phyloP scores from a whole-genome alignment of 148 eudicot genomes.

The Agrostemma githago region DNA sequence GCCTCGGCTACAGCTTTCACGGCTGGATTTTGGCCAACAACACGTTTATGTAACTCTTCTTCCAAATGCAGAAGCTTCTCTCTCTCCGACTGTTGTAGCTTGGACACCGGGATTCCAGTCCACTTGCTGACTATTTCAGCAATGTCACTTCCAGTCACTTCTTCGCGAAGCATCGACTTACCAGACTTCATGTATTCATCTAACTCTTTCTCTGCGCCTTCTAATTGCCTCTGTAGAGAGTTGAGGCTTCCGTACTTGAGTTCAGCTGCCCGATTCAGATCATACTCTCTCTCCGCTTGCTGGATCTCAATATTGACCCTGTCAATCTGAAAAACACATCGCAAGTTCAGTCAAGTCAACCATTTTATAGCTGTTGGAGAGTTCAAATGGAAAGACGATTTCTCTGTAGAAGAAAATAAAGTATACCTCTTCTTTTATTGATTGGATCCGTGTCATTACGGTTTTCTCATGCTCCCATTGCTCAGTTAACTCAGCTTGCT shows the following conservation, averaged over 20 bases:
- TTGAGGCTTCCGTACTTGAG: conserved; percentile 93
- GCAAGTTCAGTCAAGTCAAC: not conserved
- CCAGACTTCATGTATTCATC: conserved; percentile 85
- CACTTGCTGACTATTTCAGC: conserved; percentile 98
- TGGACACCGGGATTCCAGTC: conserved; percentile 97
- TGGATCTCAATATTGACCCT: conserved; percentile 93
- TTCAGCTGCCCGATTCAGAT: conserved; percentile 95
- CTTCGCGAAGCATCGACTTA: conserved; percentile 94
- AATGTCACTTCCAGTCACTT: conserved; percentile 79
- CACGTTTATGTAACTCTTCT: conserved; percentile 86
- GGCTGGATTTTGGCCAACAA: conserved; percentile 91
- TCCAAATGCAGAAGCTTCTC: conserved; percentile 81
- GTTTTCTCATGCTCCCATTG: conserved; percentile 96
- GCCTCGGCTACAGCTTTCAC: conserved; percentile 90
- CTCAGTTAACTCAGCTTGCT: conserved; percentile 69
- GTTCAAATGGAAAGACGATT: not conserved
- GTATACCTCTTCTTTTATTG: conserved; percentile 93
- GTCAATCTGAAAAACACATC: conserved; percentile 60
- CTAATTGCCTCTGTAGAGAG: conserved; percentile 79
- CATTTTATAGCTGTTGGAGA: not conserved
- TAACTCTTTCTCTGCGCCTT: conserved; percentile 76
- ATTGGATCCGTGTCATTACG: conserved; percentile 87
- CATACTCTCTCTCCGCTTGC: conserved; percentile 92
- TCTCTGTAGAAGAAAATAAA: not conserved
- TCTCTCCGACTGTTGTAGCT: conserved; percentile 82